These are phyloP conservation scores for Coniophora puteana DNA, from an alignment of 1,284 basidiomycete species.

Conservation along the genomic window DNA sequence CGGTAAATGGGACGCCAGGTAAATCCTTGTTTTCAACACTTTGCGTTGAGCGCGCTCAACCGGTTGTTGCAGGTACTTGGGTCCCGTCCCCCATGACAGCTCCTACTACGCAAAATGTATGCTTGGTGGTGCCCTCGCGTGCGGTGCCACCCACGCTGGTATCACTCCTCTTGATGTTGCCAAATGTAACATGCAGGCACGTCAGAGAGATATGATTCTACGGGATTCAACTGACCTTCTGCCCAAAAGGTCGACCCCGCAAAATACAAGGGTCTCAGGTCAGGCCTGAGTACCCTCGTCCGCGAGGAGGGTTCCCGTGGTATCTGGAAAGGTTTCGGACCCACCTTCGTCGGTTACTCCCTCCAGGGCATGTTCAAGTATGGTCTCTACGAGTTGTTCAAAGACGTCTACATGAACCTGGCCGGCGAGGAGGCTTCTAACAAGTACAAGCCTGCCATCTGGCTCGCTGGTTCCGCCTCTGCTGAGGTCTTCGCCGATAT, in stretches of 20 bases:
- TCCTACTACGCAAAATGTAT: slow-evolving; percentile 77
- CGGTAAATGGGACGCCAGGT: slow-evolving; percentile 74
- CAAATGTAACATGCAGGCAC: slow-evolving; percentile 97
- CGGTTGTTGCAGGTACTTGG: slow-evolving; percentile 44
- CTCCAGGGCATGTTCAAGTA: slow-evolving; percentile 97
- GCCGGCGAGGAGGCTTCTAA: slow-evolving; percentile 82
- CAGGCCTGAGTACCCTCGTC: slow-evolving; percentile 72
- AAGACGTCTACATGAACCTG: slow-evolving; percentile 85
- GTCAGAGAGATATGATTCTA: slow-evolving; percentile 31
- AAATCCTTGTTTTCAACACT: slow-evolving; percentile 14
- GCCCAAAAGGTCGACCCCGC: slow-evolving; percentile 65
- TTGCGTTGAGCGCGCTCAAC: slow-evolving; percentile 9
- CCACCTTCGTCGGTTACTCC: slow-evolving; percentile 91
- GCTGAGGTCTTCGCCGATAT: slow-evolving; percentile 96
- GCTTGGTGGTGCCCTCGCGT: slow-evolving; percentile 90
- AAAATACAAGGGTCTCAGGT: slow-evolving; percentile 75
- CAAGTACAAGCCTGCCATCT: slow-evolving; percentile 91
- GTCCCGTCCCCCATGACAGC: slow-evolving; percentile 70
- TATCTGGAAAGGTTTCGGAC: slow-evolving; percentile 93
- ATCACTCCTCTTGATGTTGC: slow-evolving; percentile 93
- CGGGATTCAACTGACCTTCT: slow-evolving; percentile 5
- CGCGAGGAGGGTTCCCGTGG: slow-evolving; percentile 82
- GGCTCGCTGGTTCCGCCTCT: slow-evolving; percentile 90
- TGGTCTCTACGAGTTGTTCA: slow-evolving; percentile 95
- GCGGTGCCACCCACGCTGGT: slow-evolving; percentile 91